Evolutionary conservation across 306 rosid genomes (phyloP), one percentile per base, ranked within the genome.

Genomic region (Cucurbita maxima): DNA sequence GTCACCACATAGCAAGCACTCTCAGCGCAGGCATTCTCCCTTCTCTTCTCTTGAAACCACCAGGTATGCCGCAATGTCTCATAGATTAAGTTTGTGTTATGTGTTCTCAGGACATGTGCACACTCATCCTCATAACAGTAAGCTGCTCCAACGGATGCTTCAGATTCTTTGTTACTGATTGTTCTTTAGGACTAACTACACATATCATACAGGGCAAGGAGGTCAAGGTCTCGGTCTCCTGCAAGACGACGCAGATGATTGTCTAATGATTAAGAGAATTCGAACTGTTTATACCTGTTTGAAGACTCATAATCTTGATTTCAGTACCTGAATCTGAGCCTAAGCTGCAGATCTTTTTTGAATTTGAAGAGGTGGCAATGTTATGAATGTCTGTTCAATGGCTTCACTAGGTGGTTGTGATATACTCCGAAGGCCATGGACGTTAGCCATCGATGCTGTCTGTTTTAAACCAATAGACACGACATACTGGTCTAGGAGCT

Each of bases 1-100:
- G 97, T 95, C 99, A 80, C 99, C 97, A 67, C 90, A 87, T 95
- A 91, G 96, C 99, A 95, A 95, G 99, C 97, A 87, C 90, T 88
- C 96, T 80, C 99, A 91, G 85, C 93, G 89, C 96, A 88, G 96
- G 91, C 99, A 89, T 91, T 95, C 99, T 84, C 96, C 96, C 88
- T 89, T 89, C 83, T 82, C 91, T 89, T 91, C 97, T 91, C 90
- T 88, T 86, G 97, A 91, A 79, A 60, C 76, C 55, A 83, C 87
- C 84, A 91, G 99, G 97, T 91, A 86, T 89, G 93, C 82, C 77
- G 76, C 84, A 80, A 76, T 76, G 36, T 81, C 76, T 83, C 72
- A 78, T 20, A 73, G 70, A 75, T 88, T 89, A 79, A 81, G 82
- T 76, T 86, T 70, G 79, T 80, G 80, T 72, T 30, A 84, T 81